A percentile compares a stretch with the other conserved stretches of the same genome.
phyloP scores from a whole-genome alignment of 2,329 filamentous ascomycete species.

The Pseudonectria buxi region DNA sequence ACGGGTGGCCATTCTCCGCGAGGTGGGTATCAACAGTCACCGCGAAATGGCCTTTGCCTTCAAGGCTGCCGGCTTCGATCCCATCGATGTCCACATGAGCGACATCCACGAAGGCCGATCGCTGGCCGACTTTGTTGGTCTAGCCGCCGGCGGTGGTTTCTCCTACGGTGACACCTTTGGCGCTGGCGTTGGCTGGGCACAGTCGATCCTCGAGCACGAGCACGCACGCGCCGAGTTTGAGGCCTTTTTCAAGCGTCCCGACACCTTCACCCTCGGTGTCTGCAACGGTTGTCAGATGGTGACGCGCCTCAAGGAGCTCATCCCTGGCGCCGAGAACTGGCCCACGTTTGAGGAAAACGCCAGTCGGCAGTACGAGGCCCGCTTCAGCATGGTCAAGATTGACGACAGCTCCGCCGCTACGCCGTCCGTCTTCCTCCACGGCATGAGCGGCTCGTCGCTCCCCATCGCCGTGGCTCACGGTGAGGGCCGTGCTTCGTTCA shows the following conservation, averaged over 20 bases:
- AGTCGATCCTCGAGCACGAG: constrained; percentile 81
- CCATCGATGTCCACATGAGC: constrained; percentile 94
- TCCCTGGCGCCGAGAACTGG: constrained; percentile 22
- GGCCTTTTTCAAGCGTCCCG: constrained; percentile 75
- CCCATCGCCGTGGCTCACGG: constrained; percentile 24
- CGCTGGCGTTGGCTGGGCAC: constrained; percentile 94
- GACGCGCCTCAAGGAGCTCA: constrained; percentile 18
- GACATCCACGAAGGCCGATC: constrained; percentile 77
- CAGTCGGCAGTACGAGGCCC: constrained; percentile 23
- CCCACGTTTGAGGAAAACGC: constrained; percentile 2
- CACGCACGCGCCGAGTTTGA: constrained; percentile 71
- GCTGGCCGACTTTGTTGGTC: constrained; percentile 74
- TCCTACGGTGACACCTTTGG: constrained; percentile 82
- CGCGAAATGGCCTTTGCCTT: constrained; percentile 99
- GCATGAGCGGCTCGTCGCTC: constrained; percentile 19
- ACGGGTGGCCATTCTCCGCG: constrained; percentile 84
- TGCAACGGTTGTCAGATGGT: constrained; percentile 72
- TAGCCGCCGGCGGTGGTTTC: constrained; percentile 95
- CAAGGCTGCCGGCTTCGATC: constrained; percentile 80
- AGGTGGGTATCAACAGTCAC: constrained; percentile 92
- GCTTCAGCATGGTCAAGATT: constrained; percentile 21
- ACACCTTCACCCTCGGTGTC: constrained; percentile 89
- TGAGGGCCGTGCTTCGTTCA: constrained; percentile 71
- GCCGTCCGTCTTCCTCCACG: constrained; percentile 20
- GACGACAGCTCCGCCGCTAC: constrained; percentile 14